These are phyloP conservation scores for Rutstroemia sp. DNA, from an alignment of 2,329 filamentous ascomycete genomes.

Conservation along the genomic window DNA sequence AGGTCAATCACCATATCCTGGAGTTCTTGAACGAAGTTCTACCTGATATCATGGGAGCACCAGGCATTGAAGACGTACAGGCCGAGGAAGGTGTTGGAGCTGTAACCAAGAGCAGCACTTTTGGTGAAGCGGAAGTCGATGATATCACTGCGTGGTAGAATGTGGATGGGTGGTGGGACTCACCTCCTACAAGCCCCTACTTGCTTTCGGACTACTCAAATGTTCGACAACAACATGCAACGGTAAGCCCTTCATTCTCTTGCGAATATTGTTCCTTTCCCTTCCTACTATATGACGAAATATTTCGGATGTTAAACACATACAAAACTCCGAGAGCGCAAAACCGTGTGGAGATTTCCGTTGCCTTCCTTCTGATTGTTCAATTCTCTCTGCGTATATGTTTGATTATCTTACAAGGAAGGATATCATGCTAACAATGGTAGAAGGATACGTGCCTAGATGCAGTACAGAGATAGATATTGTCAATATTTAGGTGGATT, in stretches of 20 bases:
- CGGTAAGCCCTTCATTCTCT: not conserved
- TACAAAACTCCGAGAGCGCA: constrained; percentile 84
- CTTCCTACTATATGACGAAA: constrained; percentile 66
- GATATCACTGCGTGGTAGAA: constrained; percentile 89
- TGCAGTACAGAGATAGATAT: no score
- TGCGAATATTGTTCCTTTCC: not conserved
- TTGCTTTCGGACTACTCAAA: not conserved
- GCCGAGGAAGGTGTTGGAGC: constrained; percentile 48
- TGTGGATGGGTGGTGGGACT: not conserved
- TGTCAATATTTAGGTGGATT: no score
- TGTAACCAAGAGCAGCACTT: constrained; percentile 80
- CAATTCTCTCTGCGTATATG: not conserved
- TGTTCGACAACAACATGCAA: not conserved
- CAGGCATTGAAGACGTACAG: constrained; percentile 35
- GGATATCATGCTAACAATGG: no score
- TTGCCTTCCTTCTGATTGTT: constrained; percentile 98
- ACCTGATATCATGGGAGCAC: constrained; percentile 76
- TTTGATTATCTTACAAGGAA: not conserved
- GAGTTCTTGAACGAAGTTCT: constrained; percentile 76
- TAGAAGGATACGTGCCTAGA: no score
- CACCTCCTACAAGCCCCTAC: not conserved
- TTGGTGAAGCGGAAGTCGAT: constrained; percentile 91
- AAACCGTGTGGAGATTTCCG: constrained; percentile 93
- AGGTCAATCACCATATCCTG: constrained; percentile 84
- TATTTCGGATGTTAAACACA: constrained; percentile 94